These are phyloP conservation scores for Nicotiana sylvestris DNA, from an alignment of 257 asterid genomes.

Conservation along the genomic window DNA sequence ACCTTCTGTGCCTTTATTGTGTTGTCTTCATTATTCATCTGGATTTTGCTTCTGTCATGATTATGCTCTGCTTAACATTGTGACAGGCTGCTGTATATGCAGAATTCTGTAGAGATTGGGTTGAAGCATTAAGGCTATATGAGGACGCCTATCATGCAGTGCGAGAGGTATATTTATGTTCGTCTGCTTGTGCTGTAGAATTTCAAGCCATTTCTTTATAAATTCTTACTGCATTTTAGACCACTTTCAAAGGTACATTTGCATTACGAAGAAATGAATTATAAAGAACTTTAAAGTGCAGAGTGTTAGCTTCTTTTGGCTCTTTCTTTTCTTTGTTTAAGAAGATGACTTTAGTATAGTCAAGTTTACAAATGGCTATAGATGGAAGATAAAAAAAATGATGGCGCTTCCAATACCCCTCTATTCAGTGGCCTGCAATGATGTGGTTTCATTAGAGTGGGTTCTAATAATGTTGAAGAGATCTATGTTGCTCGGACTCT, in stretches of 20 bases:
- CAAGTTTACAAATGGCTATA: background rate
- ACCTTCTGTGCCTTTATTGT: background rate
- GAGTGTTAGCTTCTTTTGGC: background rate
- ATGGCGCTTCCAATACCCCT: background rate
- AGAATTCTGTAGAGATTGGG: slow-evolving; percentile 97
- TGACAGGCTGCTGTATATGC: slow-evolving; percentile 97
- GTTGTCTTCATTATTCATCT: slow-evolving; percentile 9
- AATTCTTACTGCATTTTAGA: background rate
- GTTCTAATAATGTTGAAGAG: background rate
- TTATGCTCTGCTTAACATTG: slow-evolving; percentile 43
- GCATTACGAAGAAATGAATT: background rate
- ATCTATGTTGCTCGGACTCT: too few species aligned
- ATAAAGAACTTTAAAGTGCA: background rate
- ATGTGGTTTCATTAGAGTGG: background rate
- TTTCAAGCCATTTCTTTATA: background rate
- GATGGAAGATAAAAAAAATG: background rate
- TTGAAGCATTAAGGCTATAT: slow-evolving; percentile 78
- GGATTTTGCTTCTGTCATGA: slow-evolving; percentile 30
- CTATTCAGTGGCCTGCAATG: background rate
- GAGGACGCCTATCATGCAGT: slow-evolving; percentile 86
- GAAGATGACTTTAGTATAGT: background rate
- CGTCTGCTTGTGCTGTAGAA: background rate
- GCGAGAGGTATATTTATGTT: slow-evolving; percentile 58
- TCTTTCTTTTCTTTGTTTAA: background rate
- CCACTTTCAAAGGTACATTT: background rate